A percentile compares a stretch with the other conserved stretches of the same genome.
Evolutionary conservation across 495 filamentous ascomycete genomes (phyloP).

Genomic region (Penicillium arizonense): DNA sequence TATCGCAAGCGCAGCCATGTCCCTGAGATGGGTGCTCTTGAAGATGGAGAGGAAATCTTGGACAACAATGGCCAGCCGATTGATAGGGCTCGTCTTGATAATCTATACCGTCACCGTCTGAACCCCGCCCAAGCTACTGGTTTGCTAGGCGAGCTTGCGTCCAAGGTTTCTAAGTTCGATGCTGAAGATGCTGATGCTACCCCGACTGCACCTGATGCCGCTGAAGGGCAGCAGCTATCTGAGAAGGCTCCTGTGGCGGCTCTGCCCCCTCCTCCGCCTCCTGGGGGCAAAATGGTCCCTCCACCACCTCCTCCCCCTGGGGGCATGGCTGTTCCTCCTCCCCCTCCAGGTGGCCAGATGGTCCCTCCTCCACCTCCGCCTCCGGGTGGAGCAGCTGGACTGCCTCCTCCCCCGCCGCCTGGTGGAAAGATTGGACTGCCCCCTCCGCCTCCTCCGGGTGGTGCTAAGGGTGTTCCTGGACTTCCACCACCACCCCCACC

Average conservation of each 20-base stretch:
- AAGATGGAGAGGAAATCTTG: slow-evolving; percentile 31
- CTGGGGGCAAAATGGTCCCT: slow-evolving; percentile 35
- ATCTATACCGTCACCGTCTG: slow-evolving; percentile 71
- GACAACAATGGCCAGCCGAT: slow-evolving; percentile 48
- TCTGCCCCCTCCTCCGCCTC: slow-evolving; percentile 45
- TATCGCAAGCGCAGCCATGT: slow-evolving; percentile 58
- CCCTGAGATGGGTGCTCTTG: slow-evolving; percentile 41
- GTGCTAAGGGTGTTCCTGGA: slow-evolving; percentile 31
- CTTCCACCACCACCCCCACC: slow-evolving; percentile 42
- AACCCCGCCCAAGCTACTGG: slow-evolving; percentile 69
- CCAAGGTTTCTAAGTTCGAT: slow-evolving; percentile 72
- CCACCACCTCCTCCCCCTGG: slow-evolving; percentile 45
- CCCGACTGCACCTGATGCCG: slow-evolving; percentile 54
- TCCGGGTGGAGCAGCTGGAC: slow-evolving; percentile 23
- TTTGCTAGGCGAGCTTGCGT: slow-evolving; percentile 76
- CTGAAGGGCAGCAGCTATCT: slow-evolving; percentile 12
- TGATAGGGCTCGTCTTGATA: slow-evolving; percentile 65
- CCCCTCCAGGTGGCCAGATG: slow-evolving; percentile 23
- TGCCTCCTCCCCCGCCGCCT: slow-evolving; percentile 31
- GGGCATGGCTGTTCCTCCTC: slow-evolving; percentile 24
- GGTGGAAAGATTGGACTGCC: slow-evolving; percentile 46
- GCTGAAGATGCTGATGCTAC: slow-evolving; percentile 61
- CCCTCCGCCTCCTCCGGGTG: slow-evolving; percentile 47
- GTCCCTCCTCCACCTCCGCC: slow-evolving; percentile 45
- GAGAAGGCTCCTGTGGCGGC: slow-evolving; percentile 30